Percentiles rank a stretch among this genome's conserved stretches.
phyloP scores from a whole-genome alignment of 1,284 basidiomycete species.

The Anthracocystis panici-leucophaei region DNA sequence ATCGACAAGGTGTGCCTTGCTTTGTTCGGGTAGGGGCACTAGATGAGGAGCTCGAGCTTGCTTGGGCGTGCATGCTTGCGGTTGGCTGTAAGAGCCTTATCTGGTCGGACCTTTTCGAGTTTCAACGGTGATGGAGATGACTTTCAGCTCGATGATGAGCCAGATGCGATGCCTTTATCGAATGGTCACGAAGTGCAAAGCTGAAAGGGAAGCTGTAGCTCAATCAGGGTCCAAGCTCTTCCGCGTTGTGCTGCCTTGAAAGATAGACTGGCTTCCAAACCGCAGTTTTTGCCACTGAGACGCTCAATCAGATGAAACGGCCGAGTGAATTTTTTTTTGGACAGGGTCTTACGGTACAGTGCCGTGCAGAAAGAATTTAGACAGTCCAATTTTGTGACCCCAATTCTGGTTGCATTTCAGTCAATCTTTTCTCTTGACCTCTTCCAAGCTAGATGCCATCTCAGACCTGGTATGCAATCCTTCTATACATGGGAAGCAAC shows the following conservation, averaged over 20 bases:
- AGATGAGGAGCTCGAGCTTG: conserved; percentile 7
- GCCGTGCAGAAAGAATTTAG: too few species aligned
- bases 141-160: not conserved
- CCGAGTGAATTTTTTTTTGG: conserved; percentile 15
- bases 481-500: too few species aligned
- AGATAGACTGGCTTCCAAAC: conserved; percentile 8
- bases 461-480: too few species aligned
- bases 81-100: not conserved
- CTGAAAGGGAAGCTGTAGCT: not conserved
- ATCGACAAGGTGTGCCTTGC: conserved; percentile 25
- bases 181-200: not conserved
- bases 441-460: too few species aligned
- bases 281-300: conserved; percentile 8
- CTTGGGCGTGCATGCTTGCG: conserved; percentile 14
- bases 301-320: not conserved
- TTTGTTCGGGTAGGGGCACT: not conserved
- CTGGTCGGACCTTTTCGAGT: too few species aligned
- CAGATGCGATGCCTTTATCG: conserved; percentile 1
- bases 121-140: not conserved
- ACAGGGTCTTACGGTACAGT: conserved; percentile 18
- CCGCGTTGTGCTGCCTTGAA: not conserved
- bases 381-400: too few species aligned
- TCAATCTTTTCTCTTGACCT: too few species aligned
- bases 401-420: too few species aligned
- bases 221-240: conserved; percentile 16